A percentile compares a stretch with the other conserved stretches of the same genome.
These are phyloP conservation scores for Geotrichum carabidarum DNA, from an alignment of 1,139 yeast species.

Conservation along the genomic window DNA sequence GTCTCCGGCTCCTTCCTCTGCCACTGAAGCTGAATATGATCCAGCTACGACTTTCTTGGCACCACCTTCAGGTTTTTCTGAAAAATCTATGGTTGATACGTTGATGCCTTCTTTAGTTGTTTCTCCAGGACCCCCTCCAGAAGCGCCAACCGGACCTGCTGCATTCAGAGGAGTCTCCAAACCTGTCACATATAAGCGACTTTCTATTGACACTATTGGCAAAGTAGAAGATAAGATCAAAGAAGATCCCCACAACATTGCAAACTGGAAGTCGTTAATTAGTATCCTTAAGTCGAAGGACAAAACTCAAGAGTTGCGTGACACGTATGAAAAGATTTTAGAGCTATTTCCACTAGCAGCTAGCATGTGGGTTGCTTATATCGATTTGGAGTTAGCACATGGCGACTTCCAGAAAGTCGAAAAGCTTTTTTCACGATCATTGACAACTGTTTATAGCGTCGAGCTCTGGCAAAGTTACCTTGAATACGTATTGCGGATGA, in stretches of 20 bases:
- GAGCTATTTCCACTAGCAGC: conserved; percentile 59
- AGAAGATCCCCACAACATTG: conserved; percentile 52
- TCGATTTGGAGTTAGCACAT: conserved; percentile 61
- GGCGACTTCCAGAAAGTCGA: conserved; percentile 69
- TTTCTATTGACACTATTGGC: conserved; percentile 48
- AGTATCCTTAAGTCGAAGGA: conserved; percentile 52
- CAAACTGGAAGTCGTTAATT: conserved; percentile 55
- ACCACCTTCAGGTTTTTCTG: background rate
- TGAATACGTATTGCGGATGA: conserved; percentile 70
- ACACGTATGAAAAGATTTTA: conserved; percentile 58
- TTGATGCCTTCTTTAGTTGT: background rate
- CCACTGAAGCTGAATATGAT: background rate
- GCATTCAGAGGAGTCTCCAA: background rate
- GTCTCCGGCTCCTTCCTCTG: background rate
- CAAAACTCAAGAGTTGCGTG: conserved; percentile 57
- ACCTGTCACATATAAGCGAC: conserved; percentile 30
- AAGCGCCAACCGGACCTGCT: background rate
- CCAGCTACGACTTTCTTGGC: background rate
- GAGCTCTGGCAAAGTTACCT: conserved; percentile 71
- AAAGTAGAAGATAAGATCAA: conserved; percentile 57
- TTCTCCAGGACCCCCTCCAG: background rate
- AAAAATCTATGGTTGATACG: background rate
- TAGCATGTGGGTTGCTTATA: conserved; percentile 63
- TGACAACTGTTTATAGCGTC: conserved; percentile 56
- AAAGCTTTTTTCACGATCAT: conserved; percentile 55